Evolutionary conservation across 75 land plant genomes (phyloP).

Genomic region (Cupressus sempervirens): DNA sequence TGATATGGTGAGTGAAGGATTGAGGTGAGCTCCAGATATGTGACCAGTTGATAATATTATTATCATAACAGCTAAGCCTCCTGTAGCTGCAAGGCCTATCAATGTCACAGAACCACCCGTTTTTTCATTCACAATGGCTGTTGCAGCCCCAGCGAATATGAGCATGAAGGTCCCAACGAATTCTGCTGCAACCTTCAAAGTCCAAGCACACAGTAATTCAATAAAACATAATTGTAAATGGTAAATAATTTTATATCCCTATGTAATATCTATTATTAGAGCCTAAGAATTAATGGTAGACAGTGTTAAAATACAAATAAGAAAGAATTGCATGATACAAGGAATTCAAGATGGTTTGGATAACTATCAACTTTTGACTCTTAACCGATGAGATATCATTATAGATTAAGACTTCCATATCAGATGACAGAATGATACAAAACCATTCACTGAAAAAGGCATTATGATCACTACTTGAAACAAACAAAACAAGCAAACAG

Average conservation of each 20-base stretch:
- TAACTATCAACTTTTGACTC: too few species aligned
- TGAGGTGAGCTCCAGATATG: conserved; percentile 93
- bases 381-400: too few species aligned
- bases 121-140: conserved; percentile 80
- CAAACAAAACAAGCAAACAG: not conserved
- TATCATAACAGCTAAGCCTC: conserved; percentile 81
- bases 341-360: too few species aligned
- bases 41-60: conserved; percentile 84
- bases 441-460: too few species aligned
- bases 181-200: conserved; percentile 69
- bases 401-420: too few species aligned
- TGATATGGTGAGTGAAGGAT: conserved; percentile 83
- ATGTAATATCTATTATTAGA: too few species aligned
- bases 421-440: too few species aligned
- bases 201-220: not conserved
- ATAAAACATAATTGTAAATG: not conserved
- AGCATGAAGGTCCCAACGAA: conserved; percentile 88
- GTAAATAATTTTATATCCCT: not conserved
- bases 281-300: not conserved
- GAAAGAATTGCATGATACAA: too few species aligned
- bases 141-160: conserved; percentile 73
- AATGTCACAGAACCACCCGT: conserved; percentile 51
- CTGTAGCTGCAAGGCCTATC: conserved; percentile 68
- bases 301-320: too few species aligned
- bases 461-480: not conserved